Base-by-base conservation (phyloP, 495 filamentous ascomycete species). In the Lichenothelia convexa region DNA sequence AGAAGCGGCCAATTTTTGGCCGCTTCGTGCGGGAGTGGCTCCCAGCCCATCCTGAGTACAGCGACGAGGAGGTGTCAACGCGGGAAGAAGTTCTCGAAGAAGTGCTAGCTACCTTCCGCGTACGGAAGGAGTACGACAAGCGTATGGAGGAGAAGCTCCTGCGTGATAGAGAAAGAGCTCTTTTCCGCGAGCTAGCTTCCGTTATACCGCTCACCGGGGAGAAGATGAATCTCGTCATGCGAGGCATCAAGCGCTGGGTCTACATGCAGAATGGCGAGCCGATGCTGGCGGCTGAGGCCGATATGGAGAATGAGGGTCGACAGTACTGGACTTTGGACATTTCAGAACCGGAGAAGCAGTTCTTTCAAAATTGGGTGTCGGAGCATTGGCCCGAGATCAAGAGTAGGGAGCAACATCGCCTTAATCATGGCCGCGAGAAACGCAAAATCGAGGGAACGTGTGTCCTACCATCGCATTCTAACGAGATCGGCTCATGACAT, bases 11-110 rank as follows among this genome's bases (percentile, higher is more conserved):
- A 0, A 45, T 70, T 9, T 75, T 65, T 42, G 47, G 53, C 2
- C 40, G 45, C 0, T 78, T 69, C 61, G 43, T 71, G 27, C 54
- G 68, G 4, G 67, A 73, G 26, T 75, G 38, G 19, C 37, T 58
- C 30, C 50, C 47, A 1, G 19, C 17, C 1, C 39, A 44, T 9
- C 31, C 31, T 8, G 31, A 18, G 16, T 9, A 15, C 9, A 33
- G 31, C 9, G 9, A 8, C 8, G 31, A 33, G 19, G n/a, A 15
- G 16, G 17, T n/a, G 9, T 1, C 8, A 18, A 11, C 31, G 8
- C 13, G 31, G 16, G 11, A 18, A 18, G 31, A 33, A 18, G 17
- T 33, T 1, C 31, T 33, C 11, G 8, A 9, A 8, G 11, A 8
- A 33, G 31, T 18, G 9, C 31, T 33, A 18, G 19, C 11, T 18